These are phyloP conservation scores for Dothiorella sarmentorum DNA, from an alignment of 2,329 filamentous ascomycete species.

Conservation along the genomic window DNA sequence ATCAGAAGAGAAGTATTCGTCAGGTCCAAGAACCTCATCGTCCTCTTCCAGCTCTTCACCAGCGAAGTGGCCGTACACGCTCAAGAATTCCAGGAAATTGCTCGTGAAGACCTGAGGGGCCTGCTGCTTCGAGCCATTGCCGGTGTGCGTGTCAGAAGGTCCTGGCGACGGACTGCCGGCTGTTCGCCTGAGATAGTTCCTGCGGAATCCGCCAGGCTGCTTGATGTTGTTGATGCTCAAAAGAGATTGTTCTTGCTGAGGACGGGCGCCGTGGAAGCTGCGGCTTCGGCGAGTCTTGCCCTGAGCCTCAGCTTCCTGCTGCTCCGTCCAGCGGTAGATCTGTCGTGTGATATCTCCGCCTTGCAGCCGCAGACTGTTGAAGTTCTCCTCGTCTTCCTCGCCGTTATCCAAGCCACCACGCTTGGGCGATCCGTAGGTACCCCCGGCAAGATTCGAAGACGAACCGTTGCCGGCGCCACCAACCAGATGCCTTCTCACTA, in stretches of 20 bases:
- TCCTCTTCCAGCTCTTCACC: slow-evolving; percentile 96
- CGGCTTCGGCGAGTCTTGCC: slow-evolving; percentile 72
- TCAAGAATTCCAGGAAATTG: slow-evolving; percentile 94
- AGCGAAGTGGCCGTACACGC: slow-evolving; percentile 94
- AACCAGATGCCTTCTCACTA: slow-evolving; percentile 85
- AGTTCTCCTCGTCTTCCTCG: slow-evolving; percentile 62
- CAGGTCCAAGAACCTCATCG: slow-evolving; percentile 79
- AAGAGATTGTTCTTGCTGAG: slow-evolving; percentile 73
- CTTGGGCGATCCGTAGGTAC: slow-evolving; percentile 34
- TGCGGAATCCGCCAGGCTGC: slow-evolving; percentile 86
- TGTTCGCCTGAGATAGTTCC: slow-evolving; percentile 79
- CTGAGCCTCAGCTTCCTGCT: slow-evolving; percentile 66
- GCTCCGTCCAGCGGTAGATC: slow-evolving; percentile 95
- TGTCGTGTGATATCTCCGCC: slow-evolving; percentile 92
- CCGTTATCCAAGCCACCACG: slow-evolving; percentile 27
- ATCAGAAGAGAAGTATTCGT: slow-evolving; percentile 88
- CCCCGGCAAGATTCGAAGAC: slow-evolving; percentile 32
- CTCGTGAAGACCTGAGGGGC: slow-evolving; percentile 70
- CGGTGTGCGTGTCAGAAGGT: slow-evolving; percentile 42
- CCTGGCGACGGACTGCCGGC: slow-evolving; percentile 60
- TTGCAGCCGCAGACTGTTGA: slow-evolving; percentile 88
- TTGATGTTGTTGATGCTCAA: slow-evolving; percentile 88
- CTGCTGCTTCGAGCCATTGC: slow-evolving; percentile 26
- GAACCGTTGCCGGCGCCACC: slow-evolving; percentile 53
- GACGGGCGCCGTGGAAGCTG: slow-evolving; percentile 77